Conservation (phyloP, 352 stramenopile species). For the Stephanocyclus meneghinianus region DNA sequence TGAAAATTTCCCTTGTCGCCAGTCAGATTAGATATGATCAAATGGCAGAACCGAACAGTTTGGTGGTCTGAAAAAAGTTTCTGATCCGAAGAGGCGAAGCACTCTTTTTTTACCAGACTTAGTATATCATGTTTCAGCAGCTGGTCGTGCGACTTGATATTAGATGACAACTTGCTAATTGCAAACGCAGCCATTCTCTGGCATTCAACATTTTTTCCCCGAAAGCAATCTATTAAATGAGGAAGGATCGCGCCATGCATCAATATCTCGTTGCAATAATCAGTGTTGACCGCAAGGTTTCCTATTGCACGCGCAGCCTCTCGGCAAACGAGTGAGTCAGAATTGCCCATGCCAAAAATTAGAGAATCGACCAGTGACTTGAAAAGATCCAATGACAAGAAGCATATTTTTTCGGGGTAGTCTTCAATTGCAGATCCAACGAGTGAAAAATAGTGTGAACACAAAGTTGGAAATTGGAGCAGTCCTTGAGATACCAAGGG, state of each 20-base stretch:
- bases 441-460: slow-evolving; percentile 75
- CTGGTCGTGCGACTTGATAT: slow-evolving; percentile 91
- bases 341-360: slow-evolving; percentile 78
- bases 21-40: slow-evolving; percentile 92
- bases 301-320: slow-evolving; percentile 91
- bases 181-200: slow-evolving; percentile 94
- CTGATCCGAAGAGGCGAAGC: slow-evolving; percentile 88
- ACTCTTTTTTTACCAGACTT: slow-evolving; percentile 86
- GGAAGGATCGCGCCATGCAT: slow-evolving; percentile 84
- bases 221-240: slow-evolving; percentile 87
- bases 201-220: slow-evolving; percentile 88
- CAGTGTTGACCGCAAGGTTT: slow-evolving; percentile 93
- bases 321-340: slow-evolving; percentile 74
- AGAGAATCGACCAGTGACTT: slow-evolving; percentile 74
- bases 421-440: slow-evolving; percentile 82
- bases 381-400: slow-evolving; percentile 78
- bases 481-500: slow-evolving; percentile 79
- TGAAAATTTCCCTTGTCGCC: slow-evolving; percentile 48
- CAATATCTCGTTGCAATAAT: slow-evolving; percentile 91
- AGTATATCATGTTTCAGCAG: slow-evolving; percentile 89
- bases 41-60: slow-evolving; percentile 91
- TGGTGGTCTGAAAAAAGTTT: slow-evolving; percentile 91
- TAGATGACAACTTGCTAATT: slow-evolving; percentile 92
- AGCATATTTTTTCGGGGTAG: slow-evolving; percentile 75
- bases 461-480: slow-evolving; percentile 77